A percentile compares a stretch with the other conserved stretches of the same genome.
Evolutionary conservation across 2,329 filamentous ascomycete species (phyloP).

Genomic region (Aspergillus tubingensis): DNA sequence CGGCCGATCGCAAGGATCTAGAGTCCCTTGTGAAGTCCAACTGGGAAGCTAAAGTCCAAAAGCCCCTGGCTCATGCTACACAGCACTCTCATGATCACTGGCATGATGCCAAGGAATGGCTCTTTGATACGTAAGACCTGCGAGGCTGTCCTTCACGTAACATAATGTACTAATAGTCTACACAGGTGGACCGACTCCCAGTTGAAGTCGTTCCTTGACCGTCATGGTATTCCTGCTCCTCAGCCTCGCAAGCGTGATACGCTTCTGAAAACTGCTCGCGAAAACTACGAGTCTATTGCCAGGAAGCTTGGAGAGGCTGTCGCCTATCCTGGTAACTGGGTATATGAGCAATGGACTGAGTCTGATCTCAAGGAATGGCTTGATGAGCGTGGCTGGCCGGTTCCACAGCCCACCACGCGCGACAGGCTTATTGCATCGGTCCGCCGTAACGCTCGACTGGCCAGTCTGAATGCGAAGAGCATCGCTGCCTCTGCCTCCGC

Average conservation of each 20-base stretch:
- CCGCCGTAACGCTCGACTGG: conserved; percentile 84
- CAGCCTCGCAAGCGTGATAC: conserved; percentile 84
- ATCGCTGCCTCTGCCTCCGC: conserved; percentile 62
- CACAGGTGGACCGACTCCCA: conserved; percentile 86
- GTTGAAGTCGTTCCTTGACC: conserved; percentile 89
- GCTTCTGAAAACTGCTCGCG: conserved; percentile 73
- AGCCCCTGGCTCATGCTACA: conserved; percentile 73
- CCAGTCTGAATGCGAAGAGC: conserved; percentile 67
- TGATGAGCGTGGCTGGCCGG: conserved; percentile 81
- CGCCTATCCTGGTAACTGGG: conserved; percentile 91
- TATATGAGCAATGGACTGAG: conserved; percentile 87
- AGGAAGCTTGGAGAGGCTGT: conserved; percentile 74
- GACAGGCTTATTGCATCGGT: conserved; percentile 87
- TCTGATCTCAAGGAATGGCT: conserved; percentile 94
- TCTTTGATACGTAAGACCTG: conserved; percentile 71
- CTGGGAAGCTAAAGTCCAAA: conserved; percentile 78
- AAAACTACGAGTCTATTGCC: conserved; percentile 77
- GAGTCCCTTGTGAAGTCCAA: conserved; percentile 85
- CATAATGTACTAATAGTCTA: conserved; percentile 37
- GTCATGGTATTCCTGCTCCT: conserved; percentile 81
- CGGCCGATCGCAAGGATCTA: conserved; percentile 91
- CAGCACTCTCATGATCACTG: conserved; percentile 71
- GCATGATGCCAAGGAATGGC: conserved; percentile 78
- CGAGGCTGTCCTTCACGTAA: not conserved
- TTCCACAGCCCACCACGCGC: conserved; percentile 78